Evolutionary conservation across 768 basidiomycete genomes (phyloP).

Genomic region (Lactarius tabidus): DNA sequence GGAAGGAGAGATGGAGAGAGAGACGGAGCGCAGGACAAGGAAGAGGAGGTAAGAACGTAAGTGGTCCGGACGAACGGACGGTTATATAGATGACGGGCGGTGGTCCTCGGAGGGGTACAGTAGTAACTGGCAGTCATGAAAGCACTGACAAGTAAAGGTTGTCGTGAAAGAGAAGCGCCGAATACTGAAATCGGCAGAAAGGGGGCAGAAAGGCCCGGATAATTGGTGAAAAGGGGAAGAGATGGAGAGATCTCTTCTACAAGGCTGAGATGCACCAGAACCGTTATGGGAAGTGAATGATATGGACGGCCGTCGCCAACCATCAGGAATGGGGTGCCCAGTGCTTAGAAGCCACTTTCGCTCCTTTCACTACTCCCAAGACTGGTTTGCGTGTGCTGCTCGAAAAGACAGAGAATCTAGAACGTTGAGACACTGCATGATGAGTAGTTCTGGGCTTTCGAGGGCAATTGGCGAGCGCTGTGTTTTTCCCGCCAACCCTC

Average conservation of each 20-base stretch:
- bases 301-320: background rate
- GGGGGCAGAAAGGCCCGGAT: constrained; percentile 28
- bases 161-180: constrained; percentile 28
- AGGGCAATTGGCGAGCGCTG: constrained; percentile 7
- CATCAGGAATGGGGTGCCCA: constrained; percentile 8
- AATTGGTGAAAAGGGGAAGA: constrained; percentile 27
- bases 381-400: background rate
- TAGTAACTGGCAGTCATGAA: constrained; percentile 29
- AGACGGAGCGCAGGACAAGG: background rate
- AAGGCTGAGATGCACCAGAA: constrained; percentile 6
- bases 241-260: constrained; percentile 11
- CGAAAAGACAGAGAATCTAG: constrained; percentile 7
- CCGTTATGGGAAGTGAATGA: constrained; percentile 6
- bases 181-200: constrained; percentile 29
- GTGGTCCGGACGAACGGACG: constrained; percentile 18
- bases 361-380: background rate
- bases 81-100: constrained; percentile 25
- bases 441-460: constrained; percentile 12
- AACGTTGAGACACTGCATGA: constrained; percentile 2
- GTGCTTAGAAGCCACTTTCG: background rate
- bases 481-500: background rate
- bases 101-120: constrained; percentile 22
- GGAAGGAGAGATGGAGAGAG: background rate
- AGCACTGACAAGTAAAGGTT: constrained; percentile 20
- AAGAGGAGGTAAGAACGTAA: constrained; percentile 13